Evolutionary conservation across 176 grass and related monocot species (phyloP), one percentile per base, ranked within the genome.

Genomic region (Coix lacrymajobi): DNA sequence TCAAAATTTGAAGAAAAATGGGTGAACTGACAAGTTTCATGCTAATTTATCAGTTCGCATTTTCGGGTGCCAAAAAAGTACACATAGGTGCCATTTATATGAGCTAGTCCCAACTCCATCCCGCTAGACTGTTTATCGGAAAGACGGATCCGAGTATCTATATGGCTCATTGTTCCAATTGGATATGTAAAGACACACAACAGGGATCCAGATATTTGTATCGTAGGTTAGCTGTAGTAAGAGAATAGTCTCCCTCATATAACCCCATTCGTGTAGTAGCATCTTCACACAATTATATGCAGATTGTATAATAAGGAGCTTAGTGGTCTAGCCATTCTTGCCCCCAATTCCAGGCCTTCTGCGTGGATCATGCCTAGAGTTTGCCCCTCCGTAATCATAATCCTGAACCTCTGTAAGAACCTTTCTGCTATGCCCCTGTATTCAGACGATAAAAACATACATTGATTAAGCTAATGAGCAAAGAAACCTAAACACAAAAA

Each of bases 351-450:
- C 92, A 71, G 90, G 75, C 83, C 76, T 95, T 82, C 92, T 90
- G 45, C 79, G 91, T 32, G 84, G 96, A 64, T 95, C 96, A 66
- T 98, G 96, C 78, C 76, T 91, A 36, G 82, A 37, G 68, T 98
- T 98, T 57, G 91, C 38, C 25, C 75, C 90, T 84, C 96, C 92
- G 20, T 93, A 91, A 62, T 98, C 96, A 64, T 98, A 98, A 76
- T 98, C 96, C 75, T 88, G 87, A 83, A 85, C 81, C 56, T 91
- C 92, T 41, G 75, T 79, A 82, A 96, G 86, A 77, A 87, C 73
- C 80, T 92, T 98, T 86, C 92, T 93, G 73, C 39, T 86, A 65
- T 32, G 72, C 20, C 39, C 79, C 89, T 95, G 85, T 76, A 84
- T 51, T 81, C 33, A 31, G 73, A 86, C 33, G 45, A 77, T 46